These are phyloP conservation scores for Boletus huronensis DNA, from an alignment of 768 basidiomycete species.

Conservation along the genomic window DNA sequence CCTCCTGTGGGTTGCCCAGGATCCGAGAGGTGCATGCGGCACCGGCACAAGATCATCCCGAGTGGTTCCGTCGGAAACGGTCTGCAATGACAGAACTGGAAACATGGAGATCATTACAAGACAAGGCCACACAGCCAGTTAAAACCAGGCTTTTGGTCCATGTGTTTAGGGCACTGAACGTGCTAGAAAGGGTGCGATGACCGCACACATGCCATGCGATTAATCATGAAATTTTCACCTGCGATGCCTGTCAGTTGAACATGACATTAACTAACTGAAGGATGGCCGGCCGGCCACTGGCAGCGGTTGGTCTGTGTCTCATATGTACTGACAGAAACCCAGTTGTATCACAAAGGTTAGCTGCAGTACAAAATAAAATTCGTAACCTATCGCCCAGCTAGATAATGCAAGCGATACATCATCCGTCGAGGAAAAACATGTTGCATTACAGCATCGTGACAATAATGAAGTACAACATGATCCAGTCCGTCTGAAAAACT, in stretches of 20 bases:
- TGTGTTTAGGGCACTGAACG: background rate
- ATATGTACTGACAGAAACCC: background rate
- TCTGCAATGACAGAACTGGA: background rate
- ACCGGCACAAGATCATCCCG: background rate
- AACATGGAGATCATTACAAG: background rate
- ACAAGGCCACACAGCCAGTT: background rate
- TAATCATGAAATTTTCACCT: background rate
- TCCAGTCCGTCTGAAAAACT: background rate
- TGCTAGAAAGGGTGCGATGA: background rate
- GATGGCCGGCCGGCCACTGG: too few species aligned
- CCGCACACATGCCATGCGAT: background rate
- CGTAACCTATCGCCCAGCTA: background rate
- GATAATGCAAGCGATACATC: background rate
- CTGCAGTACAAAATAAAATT: background rate
- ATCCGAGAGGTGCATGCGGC: background rate
- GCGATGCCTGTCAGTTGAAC: background rate
- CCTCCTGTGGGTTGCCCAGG: background rate
- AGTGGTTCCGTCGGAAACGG: background rate
- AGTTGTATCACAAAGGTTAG: too few species aligned
- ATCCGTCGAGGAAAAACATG: background rate
- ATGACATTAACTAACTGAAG: background rate
- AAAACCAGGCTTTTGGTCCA: background rate
- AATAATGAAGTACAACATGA: background rate
- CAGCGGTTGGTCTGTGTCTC: background rate
- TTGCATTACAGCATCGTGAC: background rate